Percentiles rank a stretch among this genome's conserved stretches.
Evolutionary conservation across 23 red algal species (phyloP).

Genomic region (Rhodosorus marinus): DNA sequence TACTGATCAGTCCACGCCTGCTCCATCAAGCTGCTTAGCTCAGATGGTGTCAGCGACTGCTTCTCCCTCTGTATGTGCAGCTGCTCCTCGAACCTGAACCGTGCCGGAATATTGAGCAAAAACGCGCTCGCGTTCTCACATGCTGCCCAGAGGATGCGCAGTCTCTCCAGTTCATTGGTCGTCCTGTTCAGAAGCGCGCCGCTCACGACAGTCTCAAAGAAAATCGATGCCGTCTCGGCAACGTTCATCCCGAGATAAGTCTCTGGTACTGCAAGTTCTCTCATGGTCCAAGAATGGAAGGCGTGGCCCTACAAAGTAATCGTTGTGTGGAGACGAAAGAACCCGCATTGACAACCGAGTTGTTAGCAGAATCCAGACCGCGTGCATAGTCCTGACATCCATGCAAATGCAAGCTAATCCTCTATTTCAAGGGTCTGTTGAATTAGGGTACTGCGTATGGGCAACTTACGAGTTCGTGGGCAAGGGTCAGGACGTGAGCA

Average conservation of each 20-base stretch:
- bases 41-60: constrained; percentile 15
- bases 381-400: too few relatives aligned
- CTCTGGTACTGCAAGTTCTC: too few relatives aligned
- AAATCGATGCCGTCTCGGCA: constrained; percentile 61
- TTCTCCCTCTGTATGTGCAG: constrained; percentile 21
- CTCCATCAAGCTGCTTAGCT: constrained; percentile 58
- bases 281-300: too few relatives aligned
- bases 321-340: too few relatives aligned
- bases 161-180: constrained; percentile 16
- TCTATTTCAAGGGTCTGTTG: too few relatives aligned
- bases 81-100: constrained; percentile 37
- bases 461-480: too few relatives aligned
- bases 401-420: too few relatives aligned
- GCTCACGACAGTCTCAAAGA: constrained; percentile 62
- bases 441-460: too few relatives aligned
- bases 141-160: constrained; percentile 34
- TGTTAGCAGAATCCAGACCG: too few relatives aligned
- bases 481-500: too few relatives aligned
- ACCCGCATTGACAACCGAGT: too few relatives aligned
- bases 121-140: constrained; percentile 40
- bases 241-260: constrained; percentile 66
- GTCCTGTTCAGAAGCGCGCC: constrained; percentile 31
- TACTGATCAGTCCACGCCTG: constrained; percentile 36
- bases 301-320: too few relatives aligned
- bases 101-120: constrained; percentile 53